Conservation (phyloP, 768 basidiomycete genomes). For the Grammothele lineata region DNA sequence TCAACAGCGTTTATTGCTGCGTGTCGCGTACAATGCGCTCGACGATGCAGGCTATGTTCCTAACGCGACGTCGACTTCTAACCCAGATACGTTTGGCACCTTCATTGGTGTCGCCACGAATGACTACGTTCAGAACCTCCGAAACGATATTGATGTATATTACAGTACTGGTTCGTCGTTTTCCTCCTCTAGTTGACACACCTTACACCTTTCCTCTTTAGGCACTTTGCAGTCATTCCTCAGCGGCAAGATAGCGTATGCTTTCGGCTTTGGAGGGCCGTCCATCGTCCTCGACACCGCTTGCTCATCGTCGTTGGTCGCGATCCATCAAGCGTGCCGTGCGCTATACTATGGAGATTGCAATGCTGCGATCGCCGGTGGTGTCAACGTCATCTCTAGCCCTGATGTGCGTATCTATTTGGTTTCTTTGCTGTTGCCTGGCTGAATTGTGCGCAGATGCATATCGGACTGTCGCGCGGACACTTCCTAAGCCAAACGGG, state of each 20-base stretch:
- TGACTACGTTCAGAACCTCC: constrained; percentile 65
- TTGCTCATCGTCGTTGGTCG: constrained; percentile 67
- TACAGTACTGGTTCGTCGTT: constrained; percentile 54
- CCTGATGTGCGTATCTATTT: constrained; percentile 51
- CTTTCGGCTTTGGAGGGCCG: constrained; percentile 63
- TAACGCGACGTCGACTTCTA: constrained; percentile 45
- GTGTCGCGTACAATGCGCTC: constrained; percentile 62
- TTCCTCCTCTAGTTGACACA: too few species aligned
- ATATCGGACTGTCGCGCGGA: constrained; percentile 60
- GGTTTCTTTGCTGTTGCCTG: not conserved
- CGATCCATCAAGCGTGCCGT: constrained; percentile 65
- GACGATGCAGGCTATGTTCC: constrained; percentile 72
- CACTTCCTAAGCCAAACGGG: constrained; percentile 67
- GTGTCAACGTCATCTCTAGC: constrained; percentile 68
- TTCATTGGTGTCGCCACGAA: constrained; percentile 68
- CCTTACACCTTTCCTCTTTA: constrained; percentile 20
- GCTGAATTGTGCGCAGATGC: constrained; percentile 43
- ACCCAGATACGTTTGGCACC: constrained; percentile 54
- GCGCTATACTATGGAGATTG: constrained; percentile 63
- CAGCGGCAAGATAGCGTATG: constrained; percentile 68
- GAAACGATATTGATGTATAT: constrained; percentile 60
- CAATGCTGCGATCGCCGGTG: constrained; percentile 63
- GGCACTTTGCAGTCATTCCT: constrained; percentile 68
- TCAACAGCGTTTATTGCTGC: constrained; percentile 66
- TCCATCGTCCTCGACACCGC: constrained; percentile 72